These are phyloP conservation scores for Yarrowia galli DNA, from an alignment of 1,139 yeast species.

Conservation along the genomic window DNA sequence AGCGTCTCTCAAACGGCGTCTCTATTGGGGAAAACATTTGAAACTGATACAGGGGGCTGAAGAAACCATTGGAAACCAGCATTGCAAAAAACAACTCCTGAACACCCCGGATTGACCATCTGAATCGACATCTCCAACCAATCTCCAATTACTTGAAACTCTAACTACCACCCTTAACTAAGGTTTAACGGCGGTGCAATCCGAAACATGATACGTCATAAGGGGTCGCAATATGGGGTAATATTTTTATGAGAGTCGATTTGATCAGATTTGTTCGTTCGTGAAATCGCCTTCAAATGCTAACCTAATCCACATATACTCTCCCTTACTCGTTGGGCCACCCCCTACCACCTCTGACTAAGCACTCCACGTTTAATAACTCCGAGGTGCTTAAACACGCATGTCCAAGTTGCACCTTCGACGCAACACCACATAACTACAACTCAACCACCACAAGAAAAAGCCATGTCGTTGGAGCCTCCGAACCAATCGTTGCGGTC, in stretches of 20 bases:
- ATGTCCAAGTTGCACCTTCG: neutral
- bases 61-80: no score
- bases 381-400: constrained; percentile 27
- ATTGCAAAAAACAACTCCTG: no score
- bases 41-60: no score
- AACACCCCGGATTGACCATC: no score
- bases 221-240: neutral
- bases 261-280: no score
- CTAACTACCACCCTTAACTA: neutral
- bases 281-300: no score
- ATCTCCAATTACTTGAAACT: neutral
- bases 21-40: no score
- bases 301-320: no score
- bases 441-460: neutral
- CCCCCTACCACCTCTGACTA: neutral
- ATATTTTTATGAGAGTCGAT: neutral
- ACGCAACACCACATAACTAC: neutral
- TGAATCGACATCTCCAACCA: no score
- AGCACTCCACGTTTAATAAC: constrained; percentile 6
- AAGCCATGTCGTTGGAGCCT: constrained; percentile 37
- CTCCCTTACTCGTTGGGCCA: neutral
- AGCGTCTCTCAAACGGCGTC: no score
- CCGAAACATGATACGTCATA: neutral
- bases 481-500: constrained; percentile 47
- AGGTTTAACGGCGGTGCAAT: neutral